A percentile compares a stretch with the other conserved stretches of the same genome.
phyloP scores from a whole-genome alignment of 1,284 basidiomycete genomes.

The Rhodotorula sp. region DNA sequence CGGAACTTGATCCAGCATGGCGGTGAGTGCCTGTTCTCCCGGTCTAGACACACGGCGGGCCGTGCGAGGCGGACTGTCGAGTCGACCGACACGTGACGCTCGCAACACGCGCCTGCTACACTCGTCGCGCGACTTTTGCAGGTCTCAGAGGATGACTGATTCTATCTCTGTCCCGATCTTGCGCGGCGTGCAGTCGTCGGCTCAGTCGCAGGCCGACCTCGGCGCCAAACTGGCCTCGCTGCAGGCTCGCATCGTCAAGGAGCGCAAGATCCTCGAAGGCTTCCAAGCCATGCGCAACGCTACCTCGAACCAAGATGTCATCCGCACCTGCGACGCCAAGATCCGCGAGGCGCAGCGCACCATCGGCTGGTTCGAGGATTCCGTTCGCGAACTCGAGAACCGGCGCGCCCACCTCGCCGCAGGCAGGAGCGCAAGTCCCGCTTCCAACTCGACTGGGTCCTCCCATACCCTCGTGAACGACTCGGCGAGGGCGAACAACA shows the following conservation, averaged over 20 bases:
- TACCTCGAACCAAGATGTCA: conserved; percentile 81
- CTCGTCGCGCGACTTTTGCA: no score
- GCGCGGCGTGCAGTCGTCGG: background rate
- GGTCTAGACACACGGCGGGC: no score
- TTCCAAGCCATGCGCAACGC: conserved; percentile 75
- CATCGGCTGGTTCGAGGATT: conserved; percentile 83
- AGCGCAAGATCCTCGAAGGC: conserved; percentile 88
- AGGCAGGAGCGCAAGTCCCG: conserved; percentile 13
- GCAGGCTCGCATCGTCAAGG: conserved; percentile 83
- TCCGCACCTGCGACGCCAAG: conserved; percentile 69
- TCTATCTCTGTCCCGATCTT: no score
- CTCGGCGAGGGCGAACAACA: background rate
- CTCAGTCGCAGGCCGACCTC: conserved; percentile 7
- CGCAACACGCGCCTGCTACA: no score
- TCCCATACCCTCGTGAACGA: background rate
- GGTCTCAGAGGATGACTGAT: no score
- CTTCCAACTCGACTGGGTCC: background rate
- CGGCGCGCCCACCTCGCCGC: conserved; percentile 54
- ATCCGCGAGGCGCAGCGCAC: conserved; percentile 84
- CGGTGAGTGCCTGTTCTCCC: no score
- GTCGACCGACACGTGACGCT: no score
- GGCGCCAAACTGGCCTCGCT: conserved; percentile 80
- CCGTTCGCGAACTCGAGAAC: conserved; percentile 73
- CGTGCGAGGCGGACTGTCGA: no score
- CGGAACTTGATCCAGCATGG: no score